Base-by-base conservation (phyloP, 768 basidiomycete species). In the Trametopsis cervina region DNA sequence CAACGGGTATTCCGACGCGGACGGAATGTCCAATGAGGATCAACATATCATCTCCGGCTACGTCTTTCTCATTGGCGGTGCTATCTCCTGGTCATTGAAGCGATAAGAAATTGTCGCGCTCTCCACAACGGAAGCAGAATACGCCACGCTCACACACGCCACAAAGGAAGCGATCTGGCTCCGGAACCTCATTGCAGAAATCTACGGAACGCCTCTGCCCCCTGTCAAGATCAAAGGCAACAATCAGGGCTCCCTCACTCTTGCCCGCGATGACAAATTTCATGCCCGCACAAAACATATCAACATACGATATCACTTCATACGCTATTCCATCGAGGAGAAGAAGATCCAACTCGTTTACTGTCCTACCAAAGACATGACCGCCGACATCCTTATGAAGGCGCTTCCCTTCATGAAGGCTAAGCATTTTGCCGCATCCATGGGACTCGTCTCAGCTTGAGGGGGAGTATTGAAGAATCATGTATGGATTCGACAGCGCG, bases 271-370 rank as follows among this genome's bases (percentile, higher is more conserved):
- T 36, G 54, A 57, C 13, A 39, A 52, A 13, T 55, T 55, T 45
- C 68, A 70, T 45, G 49, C 54, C 3, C 47, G 63, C 5, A 55
- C 64, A 9, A 69, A 70, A 49, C 68, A 72, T 53, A 69, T 72
- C 49, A 59, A 64, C 39, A 60, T 70, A n/a, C 58, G 56, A 3
- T 62, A 65, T 47, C 59, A 68, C 57, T 63, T 54, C 36, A 54
- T 67, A 29, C 58, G 61, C 4, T 52, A 62, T 4, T 25, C 26
- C 25, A 47, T 69, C 18, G 53, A 57, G 15, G 44, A 55, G 23
- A 53, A 55, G 4, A 36, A 40, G 7, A 50, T 68, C 39, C 18
- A 43, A 11, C 39, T 66, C 15, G 23, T 43, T 3, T 59, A 64
- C 45, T 61, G 60, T 40, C 57, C 63, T 5, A 64, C 61, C 0